These are phyloP conservation scores for Arctium minus DNA, from an alignment of 129 eudicot genomes.

Conservation along the genomic window DNA sequence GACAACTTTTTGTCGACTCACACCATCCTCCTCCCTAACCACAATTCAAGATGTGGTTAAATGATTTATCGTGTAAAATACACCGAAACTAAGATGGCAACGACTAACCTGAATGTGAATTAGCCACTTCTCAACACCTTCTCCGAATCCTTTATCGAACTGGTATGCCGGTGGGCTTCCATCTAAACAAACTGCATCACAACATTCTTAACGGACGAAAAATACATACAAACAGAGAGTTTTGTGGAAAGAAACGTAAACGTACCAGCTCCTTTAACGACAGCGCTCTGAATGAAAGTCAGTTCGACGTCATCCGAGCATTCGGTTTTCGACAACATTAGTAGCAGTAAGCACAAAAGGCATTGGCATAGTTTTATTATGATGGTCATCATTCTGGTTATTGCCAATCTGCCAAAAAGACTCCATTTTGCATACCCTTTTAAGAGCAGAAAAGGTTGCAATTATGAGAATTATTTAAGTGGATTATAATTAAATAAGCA, in stretches of 20 bases:
- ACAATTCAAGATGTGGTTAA: neutral
- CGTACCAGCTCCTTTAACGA: slow-evolving; percentile 55
- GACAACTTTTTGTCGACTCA: slow-evolving; percentile 45
- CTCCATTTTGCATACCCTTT: slow-evolving; percentile 20
- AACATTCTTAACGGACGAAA: neutral
- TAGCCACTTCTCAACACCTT: slow-evolving; percentile 49
- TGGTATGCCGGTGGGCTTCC: slow-evolving; percentile 69
- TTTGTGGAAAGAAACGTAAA: slow-evolving; percentile 9
- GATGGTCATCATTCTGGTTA: slow-evolving; percentile 15
- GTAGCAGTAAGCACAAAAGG: slow-evolving; percentile 20
- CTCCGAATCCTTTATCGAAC: slow-evolving; percentile 40
- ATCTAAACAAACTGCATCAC: slow-evolving; percentile 54
- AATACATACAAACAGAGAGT: neutral
- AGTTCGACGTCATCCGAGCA: slow-evolving; percentile 31
- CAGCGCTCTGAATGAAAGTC: slow-evolving; percentile 37
- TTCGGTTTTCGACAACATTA: slow-evolving; percentile 21
- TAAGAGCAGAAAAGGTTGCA: slow-evolving; percentile 13
- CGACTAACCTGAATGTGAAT: slow-evolving; percentile 52
- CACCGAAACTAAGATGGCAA: neutral
- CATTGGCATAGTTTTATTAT: slow-evolving; percentile 22
- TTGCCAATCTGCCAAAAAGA: neutral
- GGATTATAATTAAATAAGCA: slow-evolving; percentile 1
- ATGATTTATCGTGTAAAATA: neutral
- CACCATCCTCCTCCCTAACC: slow-evolving; percentile 64
- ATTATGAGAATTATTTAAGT: slow-evolving; percentile 9